phyloP scores from a whole-genome alignment of 1,284 basidiomycete species.

The Pascua guehoae region DNA sequence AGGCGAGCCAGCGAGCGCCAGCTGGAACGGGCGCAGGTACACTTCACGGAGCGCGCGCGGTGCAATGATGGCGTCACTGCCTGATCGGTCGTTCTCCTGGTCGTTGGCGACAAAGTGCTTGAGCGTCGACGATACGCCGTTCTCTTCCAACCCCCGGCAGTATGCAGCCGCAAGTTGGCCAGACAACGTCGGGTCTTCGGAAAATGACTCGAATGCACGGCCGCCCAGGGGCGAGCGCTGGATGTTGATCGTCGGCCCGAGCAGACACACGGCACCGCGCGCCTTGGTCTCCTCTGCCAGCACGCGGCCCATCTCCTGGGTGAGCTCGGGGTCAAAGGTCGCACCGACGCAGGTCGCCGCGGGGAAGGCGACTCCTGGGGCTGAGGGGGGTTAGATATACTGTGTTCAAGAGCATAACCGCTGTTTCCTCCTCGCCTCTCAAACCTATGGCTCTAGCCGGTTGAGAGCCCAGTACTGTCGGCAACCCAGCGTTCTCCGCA shows the following conservation, averaged over 20 bases:
- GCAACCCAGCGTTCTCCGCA: too few species aligned
- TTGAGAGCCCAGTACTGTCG: slow-evolving; percentile 59
- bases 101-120: slow-evolving; percentile 48
- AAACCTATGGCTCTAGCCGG: slow-evolving; percentile 42
- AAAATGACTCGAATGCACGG: slow-evolving; percentile 59
- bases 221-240: slow-evolving; percentile 72
- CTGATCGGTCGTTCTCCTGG: slow-evolving; percentile 38
- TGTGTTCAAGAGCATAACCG: too few species aligned
- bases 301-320: slow-evolving; percentile 58
- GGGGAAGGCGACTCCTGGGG: too few species aligned
- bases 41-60: slow-evolving; percentile 69
- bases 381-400: too few species aligned
- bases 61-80: slow-evolving; percentile 26
- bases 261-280: slow-evolving; percentile 60
- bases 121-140: slow-evolving; percentile 59
- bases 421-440: too few species aligned
- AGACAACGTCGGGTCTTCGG: slow-evolving; percentile 70
- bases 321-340: slow-evolving; percentile 55
- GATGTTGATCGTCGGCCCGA: slow-evolving; percentile 76
- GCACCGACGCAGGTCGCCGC: slow-evolving; percentile 48
- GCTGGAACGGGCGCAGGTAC: slow-evolving; percentile 73
- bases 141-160: slow-evolving; percentile 66
- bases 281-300: slow-evolving; percentile 69
- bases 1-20: slow-evolving; percentile 61
- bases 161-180: slow-evolving; percentile 68